These are phyloP conservation scores for Flaveria floridana DNA, from an alignment of 140 eudicot species.

Conservation along the genomic window DNA sequence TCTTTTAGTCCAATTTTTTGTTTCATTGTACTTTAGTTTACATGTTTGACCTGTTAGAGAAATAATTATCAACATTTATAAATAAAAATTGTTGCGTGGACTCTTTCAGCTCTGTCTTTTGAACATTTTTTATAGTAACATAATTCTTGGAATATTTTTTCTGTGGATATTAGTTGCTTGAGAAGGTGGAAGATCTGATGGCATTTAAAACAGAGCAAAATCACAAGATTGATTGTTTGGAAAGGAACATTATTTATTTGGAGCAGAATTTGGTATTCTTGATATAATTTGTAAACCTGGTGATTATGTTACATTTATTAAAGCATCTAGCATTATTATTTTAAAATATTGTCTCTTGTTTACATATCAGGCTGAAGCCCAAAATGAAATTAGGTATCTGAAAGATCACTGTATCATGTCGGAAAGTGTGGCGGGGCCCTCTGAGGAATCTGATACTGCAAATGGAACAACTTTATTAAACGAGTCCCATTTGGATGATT, in stretches of 20 bases:
- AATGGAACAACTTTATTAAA: background rate
- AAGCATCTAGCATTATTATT: background rate
- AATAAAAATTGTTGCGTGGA: background rate
- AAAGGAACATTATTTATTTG: conserved; percentile 42
- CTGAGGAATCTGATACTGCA: conserved; percentile 23
- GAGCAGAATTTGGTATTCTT: conserved; percentile 64
- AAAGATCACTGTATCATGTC: conserved; percentile 34
- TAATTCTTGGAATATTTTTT: background rate
- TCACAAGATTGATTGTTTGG: conserved; percentile 45
- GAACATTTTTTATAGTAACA: conserved; percentile 1
- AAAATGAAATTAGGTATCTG: conserved; percentile 50
- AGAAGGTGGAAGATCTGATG: conserved; percentile 58
- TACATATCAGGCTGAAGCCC: conserved; percentile 51
- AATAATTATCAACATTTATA: background rate
- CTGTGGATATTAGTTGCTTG: conserved; percentile 47
- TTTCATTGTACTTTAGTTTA: background rate
- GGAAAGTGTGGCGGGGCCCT: conserved; percentile 24
- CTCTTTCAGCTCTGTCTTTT: background rate
- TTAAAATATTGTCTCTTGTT: conserved; percentile 4
- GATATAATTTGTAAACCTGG: conserved; percentile 16
- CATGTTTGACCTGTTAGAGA: background rate
- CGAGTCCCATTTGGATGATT: conserved; percentile 36
- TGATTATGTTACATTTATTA: background rate
- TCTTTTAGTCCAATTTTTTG: background rate
- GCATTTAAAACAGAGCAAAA: conserved; percentile 45